Evolutionary conservation across 1,139 yeast genomes (phyloP).

Genomic region (Taiozyma sp.): DNA sequence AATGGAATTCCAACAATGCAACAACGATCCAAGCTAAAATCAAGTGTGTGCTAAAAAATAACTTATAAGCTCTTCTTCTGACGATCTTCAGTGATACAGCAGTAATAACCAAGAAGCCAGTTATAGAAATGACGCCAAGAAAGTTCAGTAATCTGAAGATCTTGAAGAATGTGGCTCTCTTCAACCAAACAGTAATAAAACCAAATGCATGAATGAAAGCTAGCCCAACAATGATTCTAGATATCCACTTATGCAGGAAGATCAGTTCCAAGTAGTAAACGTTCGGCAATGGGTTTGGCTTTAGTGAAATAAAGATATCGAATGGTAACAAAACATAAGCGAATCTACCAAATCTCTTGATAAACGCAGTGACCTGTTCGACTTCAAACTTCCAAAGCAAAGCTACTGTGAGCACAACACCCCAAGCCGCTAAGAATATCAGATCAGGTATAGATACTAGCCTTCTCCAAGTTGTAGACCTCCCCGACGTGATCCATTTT

Average conservation of each 20-base stretch:
- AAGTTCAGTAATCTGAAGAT: slow-evolving; percentile 45
- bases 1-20: slow-evolving; percentile 59
- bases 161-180: slow-evolving; percentile 34
- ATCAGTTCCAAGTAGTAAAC: slow-evolving; percentile 54
- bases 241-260: slow-evolving; percentile 75
- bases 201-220: slow-evolving; percentile 55
- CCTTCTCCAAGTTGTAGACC: slow-evolving; percentile 21
- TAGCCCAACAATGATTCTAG: slow-evolving; percentile 54
- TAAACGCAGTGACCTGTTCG: slow-evolving; percentile 21
- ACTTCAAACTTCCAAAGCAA: slow-evolving; percentile 25
- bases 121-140: slow-evolving; percentile 55
- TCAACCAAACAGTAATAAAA: slow-evolving; percentile 45
- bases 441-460: slow-evolving; percentile 27
- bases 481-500: slow-evolving; percentile 28
- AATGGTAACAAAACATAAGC: slow-evolving; percentile 65
- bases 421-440: slow-evolving; percentile 33
- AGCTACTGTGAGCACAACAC: slow-evolving; percentile 23
- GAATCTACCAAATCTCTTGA: slow-evolving; percentile 42
- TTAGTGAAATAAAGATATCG: slow-evolving; percentile 51
- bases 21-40: slow-evolving; percentile 62
- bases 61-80: slow-evolving; percentile 48
- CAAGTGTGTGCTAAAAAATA: slow-evolving; percentile 68
- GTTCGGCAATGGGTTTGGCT: slow-evolving; percentile 55
- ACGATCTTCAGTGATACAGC: slow-evolving; percentile 53
- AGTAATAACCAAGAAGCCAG: slow-evolving; percentile 39